Base-by-base conservation (phyloP, 768 basidiomycete genomes). In the Lentinula boryana region DNA sequence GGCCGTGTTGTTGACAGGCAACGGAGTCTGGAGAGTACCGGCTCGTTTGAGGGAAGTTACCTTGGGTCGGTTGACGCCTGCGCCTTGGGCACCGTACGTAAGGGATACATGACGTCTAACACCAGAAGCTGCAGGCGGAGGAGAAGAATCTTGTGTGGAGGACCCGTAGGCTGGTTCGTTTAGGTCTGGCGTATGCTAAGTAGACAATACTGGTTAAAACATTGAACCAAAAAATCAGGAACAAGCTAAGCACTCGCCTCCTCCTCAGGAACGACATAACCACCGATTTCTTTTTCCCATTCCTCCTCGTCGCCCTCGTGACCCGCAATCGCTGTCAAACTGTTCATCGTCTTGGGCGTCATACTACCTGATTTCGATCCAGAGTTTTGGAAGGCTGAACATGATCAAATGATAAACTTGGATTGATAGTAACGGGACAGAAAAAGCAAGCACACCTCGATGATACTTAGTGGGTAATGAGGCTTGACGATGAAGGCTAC, bases 271-370 rank as follows among this genome's bases (percentile, higher is more conserved):
- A 46, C 57, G 63, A 89, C 91, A 74, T 90, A 88, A 35, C 89
- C 89, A 56, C 86, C 87, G 61, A 87, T 80, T 43, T 85, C 84
- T 46, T 80, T 76, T 70, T 91, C 89, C 92, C 92, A 94, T 60
- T 91, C 88, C 64, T 93, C 91, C 70, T 94, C 91, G 62, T 92
- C 91, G 65, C 87, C 90, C 66, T 94, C 91, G 67, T 91, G 88
- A 44, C 90, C 91, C 56, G 89, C 85, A 72, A 94, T 93, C 58
- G 89, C 89, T 38, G 88, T 83, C 57, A 94, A 83, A 71, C 89
- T 93, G 68, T 92, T 93, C 72, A 93, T 76, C 23, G 84, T 82
- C 62, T 89, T 85, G 36, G 88, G 87, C 27, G 89, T 88, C 63
- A 80, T 69, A 66, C 76, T 87, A 31, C 88, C 87, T 10, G 83